A percentile compares a stretch with the other conserved stretches of the same genome.
Conservation (phyloP, 2,329 filamentous ascomycete genomes). For the Monilinia fructigena region DNA sequence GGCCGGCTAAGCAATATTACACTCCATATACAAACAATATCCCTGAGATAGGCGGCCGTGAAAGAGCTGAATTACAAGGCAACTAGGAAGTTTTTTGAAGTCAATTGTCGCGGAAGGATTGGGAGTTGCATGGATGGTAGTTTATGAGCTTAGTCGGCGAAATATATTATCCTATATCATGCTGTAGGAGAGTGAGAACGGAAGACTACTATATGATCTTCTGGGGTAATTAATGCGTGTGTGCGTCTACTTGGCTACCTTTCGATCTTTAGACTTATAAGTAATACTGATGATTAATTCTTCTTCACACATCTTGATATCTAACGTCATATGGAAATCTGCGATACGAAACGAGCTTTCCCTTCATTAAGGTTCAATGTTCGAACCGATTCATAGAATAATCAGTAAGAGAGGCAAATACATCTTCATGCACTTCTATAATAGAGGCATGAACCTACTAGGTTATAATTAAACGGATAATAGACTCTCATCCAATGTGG, state of each 20-base stretch:
- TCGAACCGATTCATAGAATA: too few species aligned
- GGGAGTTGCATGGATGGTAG: too few species aligned
- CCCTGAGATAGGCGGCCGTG: neutral
- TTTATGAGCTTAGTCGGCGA: neutral
- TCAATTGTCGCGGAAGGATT: neutral
- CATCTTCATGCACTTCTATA: too few species aligned
- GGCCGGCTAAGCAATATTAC: neutral
- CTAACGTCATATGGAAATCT: neutral
- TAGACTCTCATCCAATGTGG: too few species aligned
- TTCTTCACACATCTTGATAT: neutral
- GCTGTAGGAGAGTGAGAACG: neutral
- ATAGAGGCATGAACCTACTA: too few species aligned
- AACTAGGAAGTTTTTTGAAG: neutral
- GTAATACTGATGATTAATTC: neutral
- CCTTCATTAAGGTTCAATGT: too few species aligned
- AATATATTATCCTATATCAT: too few species aligned
- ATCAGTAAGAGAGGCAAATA: too few species aligned
- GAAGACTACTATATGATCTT: neutral
- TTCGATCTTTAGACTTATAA: too few species aligned
- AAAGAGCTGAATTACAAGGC: slow-evolving; percentile 9
- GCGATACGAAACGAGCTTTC: neutral
- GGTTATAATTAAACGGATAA: too few species aligned
- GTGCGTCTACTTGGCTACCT: neutral
- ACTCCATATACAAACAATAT: neutral
- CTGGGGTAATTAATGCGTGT: neutral